Conservation (phyloP, 768 basidiomycete species). For the Podaxis mareebaensis region DNA sequence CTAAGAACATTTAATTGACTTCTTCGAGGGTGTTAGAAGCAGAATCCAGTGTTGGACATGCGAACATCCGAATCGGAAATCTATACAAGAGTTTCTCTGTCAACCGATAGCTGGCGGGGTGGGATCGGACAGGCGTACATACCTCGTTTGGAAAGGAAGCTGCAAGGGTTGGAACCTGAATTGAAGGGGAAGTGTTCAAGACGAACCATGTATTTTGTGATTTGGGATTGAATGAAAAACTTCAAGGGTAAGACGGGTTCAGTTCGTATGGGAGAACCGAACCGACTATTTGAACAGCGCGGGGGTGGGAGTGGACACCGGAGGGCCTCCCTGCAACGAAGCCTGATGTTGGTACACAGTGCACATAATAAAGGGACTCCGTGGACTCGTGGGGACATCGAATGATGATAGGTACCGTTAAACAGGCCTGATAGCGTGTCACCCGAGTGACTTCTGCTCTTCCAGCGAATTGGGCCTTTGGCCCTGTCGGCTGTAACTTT, state of each 20-base stretch:
- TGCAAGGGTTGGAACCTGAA: background rate
- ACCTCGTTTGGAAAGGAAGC: background rate
- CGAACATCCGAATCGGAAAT: slow-evolving; percentile 17
- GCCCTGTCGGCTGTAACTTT: background rate
- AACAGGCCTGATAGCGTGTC: background rate
- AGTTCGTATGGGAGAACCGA: background rate
- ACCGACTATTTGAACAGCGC: background rate
- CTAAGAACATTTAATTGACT: background rate
- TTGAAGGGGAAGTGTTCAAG: background rate
- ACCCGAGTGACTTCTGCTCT: background rate
- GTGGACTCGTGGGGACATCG: background rate
- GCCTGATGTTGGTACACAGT: background rate
- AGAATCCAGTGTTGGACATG: slow-evolving; percentile 2
- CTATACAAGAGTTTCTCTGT: background rate
- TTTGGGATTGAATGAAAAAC: background rate
- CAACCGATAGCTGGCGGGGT: background rate
- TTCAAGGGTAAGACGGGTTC: background rate
- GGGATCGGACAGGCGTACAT: background rate
- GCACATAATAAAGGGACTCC: background rate
- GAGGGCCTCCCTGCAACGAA: background rate
- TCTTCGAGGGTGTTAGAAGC: background rate
- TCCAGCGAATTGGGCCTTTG: background rate
- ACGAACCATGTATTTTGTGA: background rate
- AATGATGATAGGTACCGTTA: background rate
- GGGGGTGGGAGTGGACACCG: too few species aligned